Evolutionary conservation across 2,329 filamentous ascomycete genomes (phyloP), one percentile per base, ranked within the genome.

Genomic region (Exophiala viscosa): DNA sequence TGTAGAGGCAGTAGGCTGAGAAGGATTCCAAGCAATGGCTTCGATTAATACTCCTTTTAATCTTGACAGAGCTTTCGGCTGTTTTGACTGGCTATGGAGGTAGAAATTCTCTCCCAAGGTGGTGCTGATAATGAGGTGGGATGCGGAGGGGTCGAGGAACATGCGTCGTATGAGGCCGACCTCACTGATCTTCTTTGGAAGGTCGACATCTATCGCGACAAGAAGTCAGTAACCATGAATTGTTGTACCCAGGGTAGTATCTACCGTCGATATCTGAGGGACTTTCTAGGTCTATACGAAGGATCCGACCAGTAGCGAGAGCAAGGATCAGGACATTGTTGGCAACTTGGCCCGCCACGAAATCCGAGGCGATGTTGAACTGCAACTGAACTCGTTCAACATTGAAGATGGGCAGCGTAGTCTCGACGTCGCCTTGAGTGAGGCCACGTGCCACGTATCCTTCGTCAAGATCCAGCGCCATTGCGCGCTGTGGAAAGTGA

Each of bases 71-170:
- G 86, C 81, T 59, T 93, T 89, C 2, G 92, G 90, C 60, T 91
- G 87, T 62, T 90, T 87, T 32, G 91, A 93, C 68, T 97, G 92
- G 9, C 90, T 92, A 69, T 99, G 93, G 8, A 99, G 86, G 71
- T 99, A 99, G 76, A 91, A 99, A 73, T 95, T 97, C 71, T 99
- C 93, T 67, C 90, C 90, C 36, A 90, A 82, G 4, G 90, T 87
- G 2, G 93, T 99, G 67, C 87, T 90, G 62, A 99, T 84, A 60
- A 99, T 82, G 23, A 99, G 78, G 73, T 99, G 93, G 5, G 90
- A 96, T 23, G 93, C 93, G 9, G 92, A 96, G 23, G 93, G 92
- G 67, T 99, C 93, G 66, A 99, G 87, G 74, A 99, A 99, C 82
- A 99, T 90, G 75, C 88, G 89, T 62, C 88, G 86, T 66, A 99